These are phyloP conservation scores for Acarospora socialis DNA, from an alignment of 2,329 filamentous ascomycete species.

Conservation along the genomic window DNA sequence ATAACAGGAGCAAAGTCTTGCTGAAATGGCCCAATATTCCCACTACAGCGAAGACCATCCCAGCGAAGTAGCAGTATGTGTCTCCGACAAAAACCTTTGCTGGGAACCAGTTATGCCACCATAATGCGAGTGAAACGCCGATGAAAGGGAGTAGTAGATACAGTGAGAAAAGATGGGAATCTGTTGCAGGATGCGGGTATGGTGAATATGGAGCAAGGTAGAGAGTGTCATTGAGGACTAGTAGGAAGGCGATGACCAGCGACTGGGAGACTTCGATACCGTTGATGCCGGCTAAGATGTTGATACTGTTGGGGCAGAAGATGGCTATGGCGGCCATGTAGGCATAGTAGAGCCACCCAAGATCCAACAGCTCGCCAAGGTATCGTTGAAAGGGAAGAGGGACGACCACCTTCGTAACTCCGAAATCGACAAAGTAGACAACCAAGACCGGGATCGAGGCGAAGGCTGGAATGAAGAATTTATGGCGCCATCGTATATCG, in stretches of 20 bases:
- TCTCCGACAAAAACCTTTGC: conserved; percentile 93
- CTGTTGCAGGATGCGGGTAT: conserved; percentile 83
- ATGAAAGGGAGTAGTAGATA: conserved; percentile 91
- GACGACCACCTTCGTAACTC: conserved; percentile 87
- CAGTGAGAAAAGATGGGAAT: conserved; percentile 90
- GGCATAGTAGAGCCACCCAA: conserved; percentile 73
- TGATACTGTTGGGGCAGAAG: conserved; percentile 97
- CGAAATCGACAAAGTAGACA: conserved; percentile 97
- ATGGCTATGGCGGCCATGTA: conserved; percentile 97
- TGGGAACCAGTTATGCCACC: conserved; percentile 91
- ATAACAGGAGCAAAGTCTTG: conserved; percentile 82
- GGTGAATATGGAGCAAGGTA: conserved; percentile 64
- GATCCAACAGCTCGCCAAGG: conserved; percentile 69
- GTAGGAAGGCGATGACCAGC: conserved; percentile 70
- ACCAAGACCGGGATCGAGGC: conserved; percentile 86
- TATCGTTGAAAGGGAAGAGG: conserved; percentile 68
- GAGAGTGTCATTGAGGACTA: conserved; percentile 73
- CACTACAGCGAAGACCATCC: conserved; percentile 97
- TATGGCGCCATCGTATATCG: conserved; percentile 97
- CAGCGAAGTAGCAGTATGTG: conserved; percentile 98
- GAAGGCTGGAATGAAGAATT: conserved; percentile 93
- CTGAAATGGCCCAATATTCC: conserved; percentile 95
- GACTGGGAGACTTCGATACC: conserved; percentile 95
- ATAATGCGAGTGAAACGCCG: conserved; percentile 74
- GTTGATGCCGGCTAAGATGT: conserved; percentile 98